Base-by-base conservation (phyloP, 2,329 filamentous ascomycete genomes). In the Paramyrothecium roridum region DNA sequence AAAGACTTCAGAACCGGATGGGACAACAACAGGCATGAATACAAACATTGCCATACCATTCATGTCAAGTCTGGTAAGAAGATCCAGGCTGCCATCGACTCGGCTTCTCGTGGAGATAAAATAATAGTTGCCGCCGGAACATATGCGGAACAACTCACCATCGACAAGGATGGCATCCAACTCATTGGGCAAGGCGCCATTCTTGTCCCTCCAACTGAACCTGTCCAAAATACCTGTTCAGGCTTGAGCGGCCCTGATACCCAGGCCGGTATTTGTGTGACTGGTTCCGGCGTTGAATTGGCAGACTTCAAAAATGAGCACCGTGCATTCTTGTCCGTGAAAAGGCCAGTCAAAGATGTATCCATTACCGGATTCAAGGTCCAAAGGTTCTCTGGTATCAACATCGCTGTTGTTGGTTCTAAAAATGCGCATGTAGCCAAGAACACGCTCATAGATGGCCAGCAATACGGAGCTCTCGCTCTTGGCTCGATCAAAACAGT, bases 321-420 rank as follows among this genome's bases (percentile, higher is more conserved):
- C 50, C 61, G 60, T 12, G 65, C 60, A 22, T 62, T 74, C 8
- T 21, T 40, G 0, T 65, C 64, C 1, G 70, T 70, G 2, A 54
- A 56, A 8, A 56, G 26, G 8, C 51, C 19, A 1, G 67, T 74
- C 43, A 62, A 69, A 34, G 64, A 65, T 7, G 70, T 72, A 0
- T 60, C 59, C 2, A 62, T 74, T 21, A 64, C 59, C 13, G 73
- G 71, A 3, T 73, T 75, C 54, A 53, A 59, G 1, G 65, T 74
- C 19, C 43, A 54, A 16, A 63, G 62, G 3, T 74, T 73, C 54
- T 60, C 60, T 0, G 72, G 70, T 12, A 57, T 72, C 52, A 73
- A 70, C 52, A 70, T 74, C 22, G 70, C 67, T n/a, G 58, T 73
- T 10, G 46, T 73, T 1, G 72, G 70, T 2, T 69, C 64, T 11